Base-by-base conservation (phyloP, 345 rosid species). In the Acer saccharum region DNA sequence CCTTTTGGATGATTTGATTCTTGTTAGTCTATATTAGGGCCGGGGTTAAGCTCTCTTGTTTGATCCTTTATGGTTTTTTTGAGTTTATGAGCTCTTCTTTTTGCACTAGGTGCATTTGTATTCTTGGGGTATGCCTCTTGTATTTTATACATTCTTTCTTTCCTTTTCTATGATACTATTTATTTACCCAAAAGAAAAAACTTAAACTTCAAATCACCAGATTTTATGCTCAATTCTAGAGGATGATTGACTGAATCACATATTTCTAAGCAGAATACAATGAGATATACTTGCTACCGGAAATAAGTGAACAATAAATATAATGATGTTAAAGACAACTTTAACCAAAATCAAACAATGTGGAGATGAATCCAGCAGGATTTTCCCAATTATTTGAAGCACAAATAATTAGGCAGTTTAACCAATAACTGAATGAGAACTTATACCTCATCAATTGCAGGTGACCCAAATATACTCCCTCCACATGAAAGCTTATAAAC, bases 391-490 rank as follows among this genome's bases (percentile, higher is more conserved):
- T 43, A 43, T 41, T 25, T 48, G 23, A 74, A 68, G 44, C 32
- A 58, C 21, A 73, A 66, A 57, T 23, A 65, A 70, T 68, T 23
- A 11, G 39, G 25, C 72, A 75, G 8, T 27, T 35, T 3, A 35
- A 29, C 20, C 21, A 17, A 68, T 17, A 65, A 72, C 16, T 72
- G 4, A 69, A 60, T 27, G 21, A 48, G 60, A 80, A 58, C 44
- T 60, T 81, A 76, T 75, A 95, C 97, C 98, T 94, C 91, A 73
- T 94, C 97, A 84, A 96, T 83, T 81, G 89, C 86, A 74, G 99
- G 99, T 5, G 97, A 92, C 32, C 98, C 93, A 81, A 86, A 96
- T 80, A 96, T 88, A 73, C 99, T 96, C 64, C 99, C 99, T 63
- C 95, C 97, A 79, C 97, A 92, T 43, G 87, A 79, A 84, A 92